These are phyloP conservation scores for Oropetium thomaeum DNA, from an alignment of 176 grass and related monocot genomes.

Conservation along the genomic window DNA sequence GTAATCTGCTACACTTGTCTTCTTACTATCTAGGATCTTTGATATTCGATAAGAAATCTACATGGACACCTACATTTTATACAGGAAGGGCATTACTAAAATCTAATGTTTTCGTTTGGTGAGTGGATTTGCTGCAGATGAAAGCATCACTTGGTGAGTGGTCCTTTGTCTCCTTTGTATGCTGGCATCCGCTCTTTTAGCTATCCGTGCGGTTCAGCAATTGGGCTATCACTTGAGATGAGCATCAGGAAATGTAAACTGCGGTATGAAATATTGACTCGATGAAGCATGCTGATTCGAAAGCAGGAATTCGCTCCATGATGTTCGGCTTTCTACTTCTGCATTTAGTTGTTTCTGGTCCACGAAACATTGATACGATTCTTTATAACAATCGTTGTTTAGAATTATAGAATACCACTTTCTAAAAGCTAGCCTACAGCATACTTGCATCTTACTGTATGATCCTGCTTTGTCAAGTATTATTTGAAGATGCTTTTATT, in stretches of 20 bases:
- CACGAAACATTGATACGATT: conserved; percentile 29
- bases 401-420: conserved; percentile 22
- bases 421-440: conserved; percentile 20
- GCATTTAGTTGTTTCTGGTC: conserved; percentile 17
- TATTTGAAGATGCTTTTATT: conserved; percentile 12
- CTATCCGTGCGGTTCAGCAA: conserved; percentile 18
- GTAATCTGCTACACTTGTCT: conserved; percentile 7
- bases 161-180: conserved; percentile 35
- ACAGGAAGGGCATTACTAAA: conserved; percentile 1
- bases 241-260: conserved; percentile 31
- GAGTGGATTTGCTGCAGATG: conserved; percentile 27
- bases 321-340: conserved; percentile 39
- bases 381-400: conserved; percentile 16
- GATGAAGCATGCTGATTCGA: conserved; percentile 17
- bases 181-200: conserved; percentile 14
- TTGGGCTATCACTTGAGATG: conserved; percentile 33
- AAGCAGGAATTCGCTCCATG: conserved; percentile 37
- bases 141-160: conserved; percentile 23
- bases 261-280: conserved; percentile 40
- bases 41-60: conserved; percentile 15
- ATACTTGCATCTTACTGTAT: not conserved
- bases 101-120: conserved; percentile 27
- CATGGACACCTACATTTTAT: not conserved
- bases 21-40: conserved; percentile 22
- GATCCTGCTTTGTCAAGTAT: not conserved